phyloP scores from a whole-genome alignment of 768 basidiomycete genomes.

The Tricholomella constricta region DNA sequence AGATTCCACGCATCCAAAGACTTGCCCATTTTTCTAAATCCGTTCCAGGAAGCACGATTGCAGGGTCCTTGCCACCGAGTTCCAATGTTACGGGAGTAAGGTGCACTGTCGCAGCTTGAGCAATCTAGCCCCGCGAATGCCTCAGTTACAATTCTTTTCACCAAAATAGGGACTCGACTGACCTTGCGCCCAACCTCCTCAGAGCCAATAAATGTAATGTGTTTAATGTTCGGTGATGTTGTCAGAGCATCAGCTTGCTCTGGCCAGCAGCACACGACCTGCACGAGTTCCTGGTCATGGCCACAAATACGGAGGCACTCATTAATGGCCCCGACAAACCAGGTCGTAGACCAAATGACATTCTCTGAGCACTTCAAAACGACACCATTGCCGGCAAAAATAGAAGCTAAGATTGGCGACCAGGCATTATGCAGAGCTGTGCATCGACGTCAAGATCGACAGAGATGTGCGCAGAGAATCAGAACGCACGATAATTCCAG shows the following conservation, averaged over 20 bases:
- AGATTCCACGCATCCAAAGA: conserved; percentile 88
- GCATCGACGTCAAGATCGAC: background rate
- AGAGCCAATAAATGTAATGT: conserved; percentile 94
- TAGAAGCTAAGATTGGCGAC: conserved; percentile 88
- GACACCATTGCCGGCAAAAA: conserved; percentile 89
- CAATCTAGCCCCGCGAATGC: conserved; percentile 62
- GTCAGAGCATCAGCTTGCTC: conserved; percentile 85
- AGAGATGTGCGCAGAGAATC: conserved; percentile 3
- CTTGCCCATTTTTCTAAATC: conserved; percentile 80
- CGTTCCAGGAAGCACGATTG: conserved; percentile 84
- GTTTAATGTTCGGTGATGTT: conserved; percentile 75
- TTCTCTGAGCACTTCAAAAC: conserved; percentile 92
- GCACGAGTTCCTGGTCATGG: conserved; percentile 85
- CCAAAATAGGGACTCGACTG: conserved; percentile 14
- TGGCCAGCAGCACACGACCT: conserved; percentile 88
- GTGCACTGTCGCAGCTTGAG: conserved; percentile 79
- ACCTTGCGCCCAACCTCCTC: conserved; percentile 78
- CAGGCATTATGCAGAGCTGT: conserved; percentile 90
- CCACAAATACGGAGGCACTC: conserved; percentile 79
- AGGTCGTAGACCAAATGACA: conserved; percentile 87
- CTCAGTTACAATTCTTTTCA: background rate
- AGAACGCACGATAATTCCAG: conserved; percentile 83
- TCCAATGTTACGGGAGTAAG: conserved; percentile 93
- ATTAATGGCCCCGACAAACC: conserved; percentile 80
- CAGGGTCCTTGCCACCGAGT: conserved; percentile 94